Evolutionary conservation across 116 monocot genomes (phyloP).

Genomic region (Dioscorea cayenensis): DNA sequence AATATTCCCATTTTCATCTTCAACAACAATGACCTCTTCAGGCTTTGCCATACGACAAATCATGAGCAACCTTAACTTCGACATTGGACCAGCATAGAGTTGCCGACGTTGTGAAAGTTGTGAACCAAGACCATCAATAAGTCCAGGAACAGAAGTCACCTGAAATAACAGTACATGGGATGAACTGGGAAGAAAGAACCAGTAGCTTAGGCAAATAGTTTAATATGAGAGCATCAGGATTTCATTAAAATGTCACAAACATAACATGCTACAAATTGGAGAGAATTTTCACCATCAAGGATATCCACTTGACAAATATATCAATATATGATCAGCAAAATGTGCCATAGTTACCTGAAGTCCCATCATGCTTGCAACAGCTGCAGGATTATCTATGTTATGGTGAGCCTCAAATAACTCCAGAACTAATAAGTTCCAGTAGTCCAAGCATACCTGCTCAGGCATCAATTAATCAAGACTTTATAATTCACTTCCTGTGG

Average conservation of each 20-base stretch:
- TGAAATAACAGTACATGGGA: background rate
- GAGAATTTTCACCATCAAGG: background rate
- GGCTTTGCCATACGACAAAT: slow-evolving; percentile 99
- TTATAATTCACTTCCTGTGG: background rate
- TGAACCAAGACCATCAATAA: slow-evolving; percentile 86
- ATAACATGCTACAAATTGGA: background rate
- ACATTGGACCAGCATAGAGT: slow-evolving; percentile 77
- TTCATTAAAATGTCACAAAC: background rate
- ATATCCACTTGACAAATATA: background rate
- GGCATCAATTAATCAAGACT: background rate
- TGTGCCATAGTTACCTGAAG: slow-evolving; percentile 47
- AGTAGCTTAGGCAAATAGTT: background rate
- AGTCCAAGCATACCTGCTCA: slow-evolving; percentile 92
- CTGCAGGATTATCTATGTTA: slow-evolving; percentile 72
- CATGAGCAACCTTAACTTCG: slow-evolving; percentile 95
- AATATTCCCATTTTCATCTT: slow-evolving; percentile 99
- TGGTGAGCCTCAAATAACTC: slow-evolving; percentile 87
- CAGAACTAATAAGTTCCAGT: slow-evolving; percentile 86
- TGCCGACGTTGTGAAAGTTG: slow-evolving; percentile 63
- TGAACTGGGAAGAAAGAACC: background rate
- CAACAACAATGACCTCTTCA: slow-evolving; percentile 96
- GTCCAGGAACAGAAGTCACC: slow-evolving; percentile 46
- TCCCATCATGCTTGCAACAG: slow-evolving; percentile 76
- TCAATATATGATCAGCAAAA: background rate
- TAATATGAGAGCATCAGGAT: background rate